These are phyloP conservation scores for Globisporangium spinosum DNA, from an alignment of 352 stramenopile genomes.

Conservation along the genomic window DNA sequence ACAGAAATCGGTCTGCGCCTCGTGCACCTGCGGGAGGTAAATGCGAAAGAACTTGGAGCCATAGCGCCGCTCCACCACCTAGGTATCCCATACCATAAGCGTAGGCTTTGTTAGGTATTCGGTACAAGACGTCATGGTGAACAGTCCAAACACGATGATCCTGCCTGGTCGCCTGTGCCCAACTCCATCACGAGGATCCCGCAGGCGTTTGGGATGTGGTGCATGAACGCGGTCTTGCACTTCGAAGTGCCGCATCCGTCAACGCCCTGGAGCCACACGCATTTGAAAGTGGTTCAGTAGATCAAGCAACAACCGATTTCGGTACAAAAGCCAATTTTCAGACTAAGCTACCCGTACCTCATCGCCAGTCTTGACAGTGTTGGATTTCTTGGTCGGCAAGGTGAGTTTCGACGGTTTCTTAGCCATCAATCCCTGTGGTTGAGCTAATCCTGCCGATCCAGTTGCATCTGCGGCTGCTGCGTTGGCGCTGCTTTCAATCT, in stretches of 20 bases:
- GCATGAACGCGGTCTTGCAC: slow-evolving; percentile 57
- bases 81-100: not conserved
- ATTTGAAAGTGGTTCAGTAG: not conserved
- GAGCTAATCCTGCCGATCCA: not conserved
- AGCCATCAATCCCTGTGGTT: not conserved
- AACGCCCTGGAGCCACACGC: not conserved
- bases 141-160: not conserved
- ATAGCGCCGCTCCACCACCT: slow-evolving; percentile 49
- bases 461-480: not conserved
- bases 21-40: slow-evolving; percentile 70
- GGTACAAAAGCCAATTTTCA: not conserved
- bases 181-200: slow-evolving; percentile 78
- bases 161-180: slow-evolving; percentile 35
- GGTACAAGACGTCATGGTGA: not conserved
- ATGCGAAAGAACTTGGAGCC: slow-evolving; percentile 70
- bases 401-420: slow-evolving; percentile 21
- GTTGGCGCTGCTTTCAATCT: not conserved
- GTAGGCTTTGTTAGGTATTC: not conserved
- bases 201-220: slow-evolving; percentile 43
- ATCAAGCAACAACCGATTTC: not conserved
- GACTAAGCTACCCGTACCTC: slow-evolving; percentile 6
- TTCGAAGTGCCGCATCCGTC: slow-evolving; percentile 34
- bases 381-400: slow-evolving; percentile 20
- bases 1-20: slow-evolving; percentile 68
- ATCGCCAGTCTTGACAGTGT: slow-evolving; percentile 21